These are phyloP conservation scores for Passalora sequoiae DNA, from an alignment of 2,329 filamentous ascomycete species.

Conservation along the genomic window DNA sequence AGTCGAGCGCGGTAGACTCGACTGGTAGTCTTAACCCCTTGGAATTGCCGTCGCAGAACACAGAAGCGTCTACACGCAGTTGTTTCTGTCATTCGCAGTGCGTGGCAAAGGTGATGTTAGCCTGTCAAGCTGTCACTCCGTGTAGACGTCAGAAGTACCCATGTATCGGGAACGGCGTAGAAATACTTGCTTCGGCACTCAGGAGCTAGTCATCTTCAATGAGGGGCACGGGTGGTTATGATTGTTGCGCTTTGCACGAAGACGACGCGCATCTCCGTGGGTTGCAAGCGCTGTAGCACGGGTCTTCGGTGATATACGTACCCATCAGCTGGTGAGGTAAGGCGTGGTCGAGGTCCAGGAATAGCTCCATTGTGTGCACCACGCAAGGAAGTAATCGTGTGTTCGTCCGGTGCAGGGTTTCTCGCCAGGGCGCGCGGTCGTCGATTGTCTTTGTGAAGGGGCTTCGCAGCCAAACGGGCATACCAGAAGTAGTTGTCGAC, in stretches of 20 bases:
- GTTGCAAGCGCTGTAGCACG: background rate
- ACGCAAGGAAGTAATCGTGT: slow-evolving; percentile 5
- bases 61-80: too few species aligned
- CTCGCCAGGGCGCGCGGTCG: background rate
- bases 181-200: background rate
- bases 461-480: background rate
- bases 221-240: background rate
- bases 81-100: too few species aligned
- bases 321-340: too few species aligned
- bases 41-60: too few species aligned
- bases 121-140: background rate
- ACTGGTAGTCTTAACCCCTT: too few species aligned
- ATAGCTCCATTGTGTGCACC: background rate
- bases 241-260: slow-evolving; percentile 3
- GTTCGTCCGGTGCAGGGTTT: background rate
- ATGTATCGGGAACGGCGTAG: background rate
- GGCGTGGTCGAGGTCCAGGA: background rate
- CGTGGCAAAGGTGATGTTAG: too few species aligned
- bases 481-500: background rate
- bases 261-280: background rate
- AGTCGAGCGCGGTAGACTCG: too few species aligned
- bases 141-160: slow-evolving; percentile 3
- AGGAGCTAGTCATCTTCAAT: background rate
- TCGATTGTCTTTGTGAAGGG: background rate
- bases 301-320: too few species aligned